Conservation (phyloP, 1,284 basidiomycete species). For the Cutaneotrichosporon mucoides region DNA sequence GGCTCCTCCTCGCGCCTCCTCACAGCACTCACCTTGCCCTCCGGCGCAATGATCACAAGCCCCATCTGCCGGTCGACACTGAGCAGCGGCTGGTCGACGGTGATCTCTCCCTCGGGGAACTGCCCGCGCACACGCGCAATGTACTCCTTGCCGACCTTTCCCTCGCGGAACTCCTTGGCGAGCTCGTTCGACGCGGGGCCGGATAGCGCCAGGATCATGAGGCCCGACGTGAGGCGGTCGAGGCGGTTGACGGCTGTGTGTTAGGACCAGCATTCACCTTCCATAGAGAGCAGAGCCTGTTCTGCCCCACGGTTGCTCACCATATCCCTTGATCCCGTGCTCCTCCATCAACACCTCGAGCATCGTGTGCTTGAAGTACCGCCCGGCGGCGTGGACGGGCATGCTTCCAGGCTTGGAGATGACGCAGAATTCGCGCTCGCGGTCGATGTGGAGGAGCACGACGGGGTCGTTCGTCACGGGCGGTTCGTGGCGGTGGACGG, state of each 20-base stretch:
- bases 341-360: slow-evolving; percentile 82
- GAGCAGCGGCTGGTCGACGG: slow-evolving; percentile 81
- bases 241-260: slow-evolving; percentile 84
- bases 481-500: slow-evolving; percentile 93
- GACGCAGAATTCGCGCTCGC: slow-evolving; percentile 76
- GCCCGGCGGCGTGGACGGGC: slow-evolving; percentile 81
- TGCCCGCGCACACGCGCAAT: slow-evolving; percentile 76
- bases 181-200: slow-evolving; percentile 66
- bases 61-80: slow-evolving; percentile 95
- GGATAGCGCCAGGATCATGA: slow-evolving; percentile 89
- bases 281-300: background rate
- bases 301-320: background rate
- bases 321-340: slow-evolving; percentile 65
- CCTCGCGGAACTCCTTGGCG: slow-evolving; percentile 74
- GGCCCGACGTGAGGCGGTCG: slow-evolving; percentile 89
- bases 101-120: slow-evolving; percentile 76
- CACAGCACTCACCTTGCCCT: slow-evolving; percentile 67
- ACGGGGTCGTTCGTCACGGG: slow-evolving; percentile 86
- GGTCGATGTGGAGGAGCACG: slow-evolving; percentile 71
- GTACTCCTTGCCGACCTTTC: slow-evolving; percentile 83
- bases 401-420: slow-evolving; percentile 94
- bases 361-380: slow-evolving; percentile 82
- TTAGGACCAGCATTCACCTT: background rate
- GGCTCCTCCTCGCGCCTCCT: too few relatives aligned
- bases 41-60: slow-evolving; percentile 86